phyloP scores from a whole-genome alignment of 768 basidiomycete genomes.

The Termitomyces sp. region DNA sequence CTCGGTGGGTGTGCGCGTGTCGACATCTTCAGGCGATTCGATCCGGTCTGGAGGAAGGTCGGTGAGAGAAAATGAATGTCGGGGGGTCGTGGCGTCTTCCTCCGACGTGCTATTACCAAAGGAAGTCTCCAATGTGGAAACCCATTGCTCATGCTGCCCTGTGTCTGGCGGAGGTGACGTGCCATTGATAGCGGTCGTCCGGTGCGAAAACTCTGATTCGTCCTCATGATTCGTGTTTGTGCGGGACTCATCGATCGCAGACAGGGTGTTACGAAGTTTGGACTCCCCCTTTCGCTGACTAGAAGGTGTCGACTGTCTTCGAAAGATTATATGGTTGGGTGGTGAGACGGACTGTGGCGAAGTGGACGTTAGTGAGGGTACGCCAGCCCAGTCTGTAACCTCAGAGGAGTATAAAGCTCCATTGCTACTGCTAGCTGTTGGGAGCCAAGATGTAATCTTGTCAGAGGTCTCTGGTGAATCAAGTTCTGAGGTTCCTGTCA shows the following conservation, averaged over 20 bases:
- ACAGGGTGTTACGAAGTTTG: slow-evolving; percentile 69
- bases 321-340: slow-evolving; percentile 25
- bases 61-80: slow-evolving; percentile 29
- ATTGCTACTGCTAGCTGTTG: slow-evolving; percentile 36
- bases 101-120: slow-evolving; percentile 24
- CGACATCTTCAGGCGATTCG: slow-evolving; percentile 14
- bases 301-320: slow-evolving; percentile 52
- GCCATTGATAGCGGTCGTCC: slow-evolving; percentile 19
- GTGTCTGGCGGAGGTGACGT: slow-evolving; percentile 23
- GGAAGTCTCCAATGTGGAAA: slow-evolving; percentile 36
- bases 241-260: slow-evolving; percentile 64
- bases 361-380: slow-evolving; percentile 36
- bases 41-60: slow-evolving; percentile 19
- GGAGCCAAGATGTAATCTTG: slow-evolving; percentile 46
- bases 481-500: slow-evolving; percentile 45
- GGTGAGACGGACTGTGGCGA: slow-evolving; percentile 54
- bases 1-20: slow-evolving; percentile 19
- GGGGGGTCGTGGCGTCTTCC: slow-evolving; percentile 44
- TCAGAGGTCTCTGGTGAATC: slow-evolving; percentile 28
- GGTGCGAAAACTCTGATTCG: slow-evolving; percentile 15
- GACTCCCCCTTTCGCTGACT: slow-evolving; percentile 52
- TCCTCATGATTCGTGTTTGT: slow-evolving; percentile 30
- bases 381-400: slow-evolving; percentile 53
- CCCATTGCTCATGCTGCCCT: slow-evolving; percentile 31
- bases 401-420: slow-evolving; percentile 46